Evolutionary conservation across 2,329 filamentous ascomycete species (phyloP).

Genomic region (Graphilbum fragrans): DNA sequence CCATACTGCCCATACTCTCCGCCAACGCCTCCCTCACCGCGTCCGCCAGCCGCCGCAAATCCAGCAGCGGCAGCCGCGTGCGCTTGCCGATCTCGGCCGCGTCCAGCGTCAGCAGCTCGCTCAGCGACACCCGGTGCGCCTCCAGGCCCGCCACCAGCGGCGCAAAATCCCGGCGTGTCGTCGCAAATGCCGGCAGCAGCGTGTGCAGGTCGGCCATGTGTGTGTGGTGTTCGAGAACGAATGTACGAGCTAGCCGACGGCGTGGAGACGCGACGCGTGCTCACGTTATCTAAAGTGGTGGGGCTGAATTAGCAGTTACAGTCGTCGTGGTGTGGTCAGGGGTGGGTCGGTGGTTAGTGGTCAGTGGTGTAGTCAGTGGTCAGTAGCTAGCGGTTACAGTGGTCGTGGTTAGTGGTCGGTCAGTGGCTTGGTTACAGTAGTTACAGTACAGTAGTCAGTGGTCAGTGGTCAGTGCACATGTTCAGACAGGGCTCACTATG

Average conservation of each 20-base stretch:
- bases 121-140: constrained; percentile 61
- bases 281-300: constrained; percentile 1
- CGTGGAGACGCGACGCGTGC: neutral
- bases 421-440: too few relatives aligned
- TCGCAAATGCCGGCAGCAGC: constrained; percentile 70
- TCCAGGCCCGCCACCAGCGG: constrained; percentile 73
- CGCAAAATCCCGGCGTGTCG: constrained; percentile 44
- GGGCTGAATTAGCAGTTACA: too few relatives aligned
- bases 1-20: constrained; percentile 51
- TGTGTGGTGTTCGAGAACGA: neutral
- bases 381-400: too few relatives aligned
- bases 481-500: too few relatives aligned
- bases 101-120: constrained; percentile 78
- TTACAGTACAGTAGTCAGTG: too few relatives aligned
- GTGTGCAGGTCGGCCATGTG: constrained; percentile 81
- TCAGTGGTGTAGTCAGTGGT: too few relatives aligned
- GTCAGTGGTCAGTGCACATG: too few relatives aligned
- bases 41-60: constrained; percentile 59
- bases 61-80: constrained; percentile 67
- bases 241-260: neutral
- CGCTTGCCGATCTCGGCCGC: constrained; percentile 73
- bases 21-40: constrained; percentile 6
- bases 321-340: too few relatives aligned
- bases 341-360: too few relatives aligned
- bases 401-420: too few relatives aligned